Evolutionary conservation across 1,139 yeast genomes (phyloP).

Genomic region (Debaryomyces robertsiae): DNA sequence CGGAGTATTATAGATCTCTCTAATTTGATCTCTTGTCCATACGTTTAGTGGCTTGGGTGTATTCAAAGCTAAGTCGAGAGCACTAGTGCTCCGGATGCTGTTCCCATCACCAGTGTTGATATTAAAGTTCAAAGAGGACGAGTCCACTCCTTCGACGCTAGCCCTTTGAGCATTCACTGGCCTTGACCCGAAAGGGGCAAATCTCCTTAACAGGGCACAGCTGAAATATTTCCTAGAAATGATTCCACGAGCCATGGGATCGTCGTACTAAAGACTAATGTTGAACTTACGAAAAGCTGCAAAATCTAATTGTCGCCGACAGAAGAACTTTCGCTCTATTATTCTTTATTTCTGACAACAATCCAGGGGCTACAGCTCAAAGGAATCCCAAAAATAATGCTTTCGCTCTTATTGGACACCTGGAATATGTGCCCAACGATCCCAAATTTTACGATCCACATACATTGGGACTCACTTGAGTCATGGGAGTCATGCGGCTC

Average conservation of each 20-base stretch:
- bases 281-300: too few species aligned
- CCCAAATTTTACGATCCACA: slow-evolving; percentile 1
- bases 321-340: too few species aligned
- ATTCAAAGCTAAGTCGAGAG: slow-evolving; percentile 21
- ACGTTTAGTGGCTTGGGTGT: slow-evolving; percentile 40
- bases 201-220: neutral
- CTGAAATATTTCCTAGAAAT: neutral
- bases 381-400: neutral
- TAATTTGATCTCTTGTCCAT: slow-evolving; percentile 65
- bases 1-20: slow-evolving; percentile 64
- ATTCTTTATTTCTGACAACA: too few species aligned
- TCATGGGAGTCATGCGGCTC: slow-evolving; percentile 5
- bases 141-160: slow-evolving; percentile 11
- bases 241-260: neutral
- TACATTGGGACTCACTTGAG: neutral
- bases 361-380: neutral
- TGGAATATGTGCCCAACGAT: slow-evolving; percentile 1
- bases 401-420: slow-evolving; percentile 6
- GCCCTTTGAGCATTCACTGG: slow-evolving; percentile 1
- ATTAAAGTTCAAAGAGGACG: slow-evolving; percentile 15
- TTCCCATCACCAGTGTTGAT: slow-evolving; percentile 9
- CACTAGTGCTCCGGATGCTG: neutral
- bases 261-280: neutral
- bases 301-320: too few species aligned
- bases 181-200: neutral